These are phyloP conservation scores for Alectoria sarmentosa DNA, from an alignment of 495 filamentous ascomycete genomes.

Conservation along the genomic window DNA sequence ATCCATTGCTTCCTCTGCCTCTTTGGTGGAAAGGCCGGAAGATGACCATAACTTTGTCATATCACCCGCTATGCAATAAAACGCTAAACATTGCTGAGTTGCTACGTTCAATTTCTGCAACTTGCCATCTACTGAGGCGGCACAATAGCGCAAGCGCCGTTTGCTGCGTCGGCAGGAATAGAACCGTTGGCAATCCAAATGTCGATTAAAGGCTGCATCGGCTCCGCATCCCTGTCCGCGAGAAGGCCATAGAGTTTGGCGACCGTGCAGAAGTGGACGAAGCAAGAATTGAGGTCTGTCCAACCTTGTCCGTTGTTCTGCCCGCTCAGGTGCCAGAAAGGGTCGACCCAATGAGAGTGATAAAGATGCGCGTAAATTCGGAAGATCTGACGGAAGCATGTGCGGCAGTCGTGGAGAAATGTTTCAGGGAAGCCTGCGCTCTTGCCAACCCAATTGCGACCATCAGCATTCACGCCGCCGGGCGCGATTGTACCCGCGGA, in stretches of 20 bases:
- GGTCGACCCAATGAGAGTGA: constrained; percentile 74
- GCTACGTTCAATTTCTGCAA: constrained; percentile 1
- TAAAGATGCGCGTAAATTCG: constrained; percentile 90
- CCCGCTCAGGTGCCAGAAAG: constrained; percentile 75
- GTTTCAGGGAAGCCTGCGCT: constrained; percentile 79
- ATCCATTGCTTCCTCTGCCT: neutral
- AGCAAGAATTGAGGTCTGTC: constrained; percentile 74
- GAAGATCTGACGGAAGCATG: constrained; percentile 95
- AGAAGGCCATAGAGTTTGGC: constrained; percentile 79
- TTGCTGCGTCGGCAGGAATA: constrained; percentile 61
- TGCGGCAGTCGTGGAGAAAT: constrained; percentile 79
- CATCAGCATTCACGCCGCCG: constrained; percentile 48
- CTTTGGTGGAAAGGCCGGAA: neutral
- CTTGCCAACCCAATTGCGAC: constrained; percentile 76
- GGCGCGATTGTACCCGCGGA: constrained; percentile 56
- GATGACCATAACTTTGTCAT: neutral
- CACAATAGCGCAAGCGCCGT: constrained; percentile 38
- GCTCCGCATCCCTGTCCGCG: constrained; percentile 77
- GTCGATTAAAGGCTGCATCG: constrained; percentile 88
- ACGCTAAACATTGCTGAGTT: neutral
- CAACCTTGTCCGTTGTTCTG: constrained; percentile 52
- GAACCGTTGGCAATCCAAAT: constrained; percentile 80
- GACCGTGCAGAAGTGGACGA: constrained; percentile 86
- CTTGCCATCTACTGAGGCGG: constrained; percentile 32
- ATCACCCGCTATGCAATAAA: constrained; percentile 15